A percentile compares a stretch with the other conserved stretches of the same genome.
Conservation (phyloP, 306 rosid species). For the Spatholobus suberectus region DNA sequence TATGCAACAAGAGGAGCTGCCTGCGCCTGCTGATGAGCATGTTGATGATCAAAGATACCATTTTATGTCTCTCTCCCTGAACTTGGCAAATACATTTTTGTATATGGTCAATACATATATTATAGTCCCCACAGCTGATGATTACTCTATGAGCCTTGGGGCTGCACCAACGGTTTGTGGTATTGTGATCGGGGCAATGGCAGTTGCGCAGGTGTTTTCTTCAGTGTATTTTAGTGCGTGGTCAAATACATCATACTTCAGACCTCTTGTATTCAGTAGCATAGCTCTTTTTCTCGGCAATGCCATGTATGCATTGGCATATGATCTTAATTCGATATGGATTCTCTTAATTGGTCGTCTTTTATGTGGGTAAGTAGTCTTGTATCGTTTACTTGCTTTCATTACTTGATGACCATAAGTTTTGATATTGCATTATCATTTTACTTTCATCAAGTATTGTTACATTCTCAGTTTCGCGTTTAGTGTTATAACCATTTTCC, state of each 20-base stretch:
- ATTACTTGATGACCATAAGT: conserved; percentile 10
- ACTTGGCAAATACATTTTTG: conserved; percentile 83
- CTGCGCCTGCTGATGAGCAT: conserved; percentile 64
- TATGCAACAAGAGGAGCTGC: conserved; percentile 83
- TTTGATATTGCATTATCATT: conserved; percentile 20
- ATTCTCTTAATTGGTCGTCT: conserved; percentile 86
- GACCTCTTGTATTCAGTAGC: conserved; percentile 92
- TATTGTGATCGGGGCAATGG: conserved; percentile 93
- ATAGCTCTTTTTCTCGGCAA: conserved; percentile 75
- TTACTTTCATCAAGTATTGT: neutral
- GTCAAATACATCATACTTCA: conserved; percentile 90
- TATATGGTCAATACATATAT: conserved; percentile 95
- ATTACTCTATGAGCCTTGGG: conserved; percentile 87
- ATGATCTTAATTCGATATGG: conserved; percentile 78
- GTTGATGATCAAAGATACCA: conserved; percentile 70
- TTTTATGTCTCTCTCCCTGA: conserved; percentile 78
- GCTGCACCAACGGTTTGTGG: conserved; percentile 97
- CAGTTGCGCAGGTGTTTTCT: conserved; percentile 92
- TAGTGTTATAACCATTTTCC: neutral
- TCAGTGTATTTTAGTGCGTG: conserved; percentile 95
- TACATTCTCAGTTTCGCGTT: neutral
- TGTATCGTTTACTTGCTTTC: conserved; percentile 26
- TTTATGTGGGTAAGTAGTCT: conserved; percentile 74
- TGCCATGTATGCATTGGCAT: conserved; percentile 78
- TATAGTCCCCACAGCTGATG: conserved; percentile 94